Conservation (phyloP, 768 basidiomycete genomes). For the Tulasnella sp. region DNA sequence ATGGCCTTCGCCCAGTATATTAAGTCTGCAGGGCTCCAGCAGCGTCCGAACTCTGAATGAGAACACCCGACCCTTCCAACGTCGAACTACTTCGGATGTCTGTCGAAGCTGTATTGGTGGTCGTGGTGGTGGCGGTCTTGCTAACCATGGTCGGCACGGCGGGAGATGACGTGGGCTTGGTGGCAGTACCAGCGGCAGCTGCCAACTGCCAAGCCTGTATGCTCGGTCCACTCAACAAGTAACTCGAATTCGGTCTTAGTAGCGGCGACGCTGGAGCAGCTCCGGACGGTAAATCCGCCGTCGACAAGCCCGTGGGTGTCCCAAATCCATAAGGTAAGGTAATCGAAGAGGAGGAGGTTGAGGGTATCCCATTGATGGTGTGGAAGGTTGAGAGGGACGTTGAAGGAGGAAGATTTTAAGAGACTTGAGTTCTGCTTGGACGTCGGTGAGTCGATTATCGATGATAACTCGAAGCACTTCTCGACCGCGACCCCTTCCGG, state of each 20-base stretch:
- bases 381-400: conserved; percentile 3
- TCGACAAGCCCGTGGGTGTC: not conserved
- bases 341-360: not conserved
- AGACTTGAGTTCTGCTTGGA: conserved; percentile 91
- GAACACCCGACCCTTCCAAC: not conserved
- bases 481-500: too few species aligned
- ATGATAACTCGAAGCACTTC: too few species aligned
- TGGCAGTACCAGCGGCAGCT: not conserved
- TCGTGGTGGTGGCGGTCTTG: not conserved
- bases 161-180: not conserved
- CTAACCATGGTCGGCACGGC: not conserved
- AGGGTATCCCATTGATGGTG: conserved; percentile 19
- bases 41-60: not conserved
- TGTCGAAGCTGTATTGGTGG: not conserved
- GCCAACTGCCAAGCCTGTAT: conserved; percentile 92
- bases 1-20: too few species aligned
- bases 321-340: not conserved
- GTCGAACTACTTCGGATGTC: not conserved
- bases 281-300: not conserved
- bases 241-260: not conserved
- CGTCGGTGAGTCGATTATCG: too few species aligned
- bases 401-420: conserved; percentile 74
- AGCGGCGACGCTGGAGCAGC: not conserved
- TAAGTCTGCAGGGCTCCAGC: too few species aligned
- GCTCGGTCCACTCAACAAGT: conserved; percentile 34